Evolutionary conservation across 2,329 filamentous ascomycete species (phyloP), one percentile per base, ranked within the genome.

Genomic region (Hypomyces rosellus): DNA sequence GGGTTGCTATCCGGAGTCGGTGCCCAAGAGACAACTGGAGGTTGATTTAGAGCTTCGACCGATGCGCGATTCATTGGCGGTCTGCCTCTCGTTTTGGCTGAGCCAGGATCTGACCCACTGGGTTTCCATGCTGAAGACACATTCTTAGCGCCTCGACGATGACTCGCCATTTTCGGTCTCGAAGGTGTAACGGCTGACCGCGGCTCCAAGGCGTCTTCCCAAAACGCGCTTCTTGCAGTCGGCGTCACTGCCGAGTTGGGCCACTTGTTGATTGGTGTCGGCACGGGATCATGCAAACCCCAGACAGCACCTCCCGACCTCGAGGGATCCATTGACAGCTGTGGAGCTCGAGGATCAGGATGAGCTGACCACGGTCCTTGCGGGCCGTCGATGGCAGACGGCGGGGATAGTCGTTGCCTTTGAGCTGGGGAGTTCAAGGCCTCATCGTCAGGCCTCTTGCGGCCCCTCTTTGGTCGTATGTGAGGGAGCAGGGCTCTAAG

Each of bases 61-160:
- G 77, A 75, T 53, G 60, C 65, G 52, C 59, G 72, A 59, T 85
- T 88, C 50, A 84, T 86, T 0, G 89, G 88, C 39, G 91, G 91
- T 52, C 91, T 76, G 6, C 91, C 90, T 56, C 90, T 76, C 13
- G 86, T 76, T 65, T 91, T 95, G 2, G 85, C 84, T 30, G 25
- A 30, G 3, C 76, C 80, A 1, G 80, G 71, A 12, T 82, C 74
- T 37, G 76, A 74, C 14, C 80, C 80, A 52, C 78, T 81, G 55
- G 82, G 82, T 49, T 86, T 82, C 91, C 91, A 96, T 1, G 91
- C 91, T 9, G 90, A 96, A 1, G 90, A 96, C 0, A 96, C 89
- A 6, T 88, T 89, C 61, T 82, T 82, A 0, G 89, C 87, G 0
- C 90, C 90, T 64, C 95, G 87, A 4, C 88, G 80, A 49, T 65